Conservation (phyloP, 2,329 filamentous ascomycete species). For the Colletotrichum cuscutae region DNA sequence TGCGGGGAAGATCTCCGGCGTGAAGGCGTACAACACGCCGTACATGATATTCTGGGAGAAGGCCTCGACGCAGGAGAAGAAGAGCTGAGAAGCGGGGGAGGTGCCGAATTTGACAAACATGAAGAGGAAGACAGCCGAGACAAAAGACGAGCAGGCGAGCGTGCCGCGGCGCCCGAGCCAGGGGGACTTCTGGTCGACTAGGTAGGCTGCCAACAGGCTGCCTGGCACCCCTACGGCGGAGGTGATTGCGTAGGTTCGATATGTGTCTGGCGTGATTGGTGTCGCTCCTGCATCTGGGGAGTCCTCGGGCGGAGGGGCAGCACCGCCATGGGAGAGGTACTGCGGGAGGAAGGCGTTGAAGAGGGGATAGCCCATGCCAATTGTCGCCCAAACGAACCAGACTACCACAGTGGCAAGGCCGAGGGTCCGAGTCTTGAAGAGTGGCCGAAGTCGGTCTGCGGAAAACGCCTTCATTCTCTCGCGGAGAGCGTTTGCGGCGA, state of each 20-base stretch:
- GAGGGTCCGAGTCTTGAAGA: conserved; percentile 67
- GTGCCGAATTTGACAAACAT: conserved; percentile 71
- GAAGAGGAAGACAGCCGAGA: conserved; percentile 77
- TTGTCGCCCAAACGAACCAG: conserved; percentile 85
- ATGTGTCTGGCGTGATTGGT: conserved; percentile 62
- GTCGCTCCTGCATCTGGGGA: conserved; percentile 40
- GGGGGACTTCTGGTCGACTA: conserved; percentile 73
- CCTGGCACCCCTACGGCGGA: conserved; percentile 82
- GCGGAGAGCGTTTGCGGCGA: conserved; percentile 56
- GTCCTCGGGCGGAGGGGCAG: conserved; percentile 43
- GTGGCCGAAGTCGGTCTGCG: conserved; percentile 71
- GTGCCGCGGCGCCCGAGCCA: conserved; percentile 77
- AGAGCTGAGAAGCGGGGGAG: conserved; percentile 67
- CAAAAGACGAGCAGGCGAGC: conserved; percentile 73
- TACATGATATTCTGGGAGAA: conserved; percentile 84
- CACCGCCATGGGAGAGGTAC: conserved; percentile 74
- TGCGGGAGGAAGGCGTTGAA: conserved; percentile 94
- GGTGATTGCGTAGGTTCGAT: conserved; percentile 86
- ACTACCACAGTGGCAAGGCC: conserved; percentile 65
- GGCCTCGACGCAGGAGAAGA: conserved; percentile 74
- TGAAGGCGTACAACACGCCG: conserved; percentile 80
- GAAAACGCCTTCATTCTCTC: conserved; percentile 75
- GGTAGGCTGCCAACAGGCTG: conserved; percentile 77
- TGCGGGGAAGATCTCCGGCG: conserved; percentile 80
- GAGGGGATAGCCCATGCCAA: conserved; percentile 87